Evolutionary conservation across 176 grass and related monocot species (phyloP).

Genomic region (Musa acuminata): DNA sequence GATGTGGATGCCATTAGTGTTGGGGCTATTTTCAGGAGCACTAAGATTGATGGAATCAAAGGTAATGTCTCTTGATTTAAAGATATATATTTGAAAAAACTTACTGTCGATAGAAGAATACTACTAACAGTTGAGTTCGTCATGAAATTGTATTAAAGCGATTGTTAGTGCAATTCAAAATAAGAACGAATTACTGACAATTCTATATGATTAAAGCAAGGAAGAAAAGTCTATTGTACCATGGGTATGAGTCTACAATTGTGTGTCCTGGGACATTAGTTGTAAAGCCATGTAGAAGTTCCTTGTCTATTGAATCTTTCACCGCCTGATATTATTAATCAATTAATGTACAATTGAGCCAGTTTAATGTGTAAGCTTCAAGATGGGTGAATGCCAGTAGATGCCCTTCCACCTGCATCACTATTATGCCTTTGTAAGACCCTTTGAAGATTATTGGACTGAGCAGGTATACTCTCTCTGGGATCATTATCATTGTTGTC

Average conservation of each 20-base stretch:
- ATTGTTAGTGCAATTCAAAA: background rate
- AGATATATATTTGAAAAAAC: constrained; percentile 67
- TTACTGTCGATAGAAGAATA: constrained; percentile 47
- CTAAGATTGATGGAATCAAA: constrained; percentile 40
- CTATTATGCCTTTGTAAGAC: no score
- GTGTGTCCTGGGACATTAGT: constrained; percentile 38
- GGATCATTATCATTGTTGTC: no score
- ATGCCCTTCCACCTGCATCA: no score
- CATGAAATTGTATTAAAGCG: background rate
- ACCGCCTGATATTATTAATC: constrained; percentile 29
- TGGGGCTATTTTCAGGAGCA: constrained; percentile 36
- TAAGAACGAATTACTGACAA: background rate
- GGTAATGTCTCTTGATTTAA: constrained; percentile 25
- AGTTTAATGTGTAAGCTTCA: constrained; percentile 33
- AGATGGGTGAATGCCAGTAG: constrained; percentile 40
- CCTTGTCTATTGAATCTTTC: constrained; percentile 57
- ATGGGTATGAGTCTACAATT: constrained; percentile 37
- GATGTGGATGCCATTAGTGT: constrained; percentile 87
- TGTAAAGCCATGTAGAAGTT: constrained; percentile 33
- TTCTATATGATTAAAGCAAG: background rate
- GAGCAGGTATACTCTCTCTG: no score
- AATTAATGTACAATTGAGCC: constrained; percentile 61
- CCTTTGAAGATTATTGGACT: no score
- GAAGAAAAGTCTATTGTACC: constrained; percentile 6
- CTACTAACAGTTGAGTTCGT: constrained; percentile 16